phyloP scores from a whole-genome alignment of 2,329 filamentous ascomycete species.

The Ascocoryne sarcoides region DNA sequence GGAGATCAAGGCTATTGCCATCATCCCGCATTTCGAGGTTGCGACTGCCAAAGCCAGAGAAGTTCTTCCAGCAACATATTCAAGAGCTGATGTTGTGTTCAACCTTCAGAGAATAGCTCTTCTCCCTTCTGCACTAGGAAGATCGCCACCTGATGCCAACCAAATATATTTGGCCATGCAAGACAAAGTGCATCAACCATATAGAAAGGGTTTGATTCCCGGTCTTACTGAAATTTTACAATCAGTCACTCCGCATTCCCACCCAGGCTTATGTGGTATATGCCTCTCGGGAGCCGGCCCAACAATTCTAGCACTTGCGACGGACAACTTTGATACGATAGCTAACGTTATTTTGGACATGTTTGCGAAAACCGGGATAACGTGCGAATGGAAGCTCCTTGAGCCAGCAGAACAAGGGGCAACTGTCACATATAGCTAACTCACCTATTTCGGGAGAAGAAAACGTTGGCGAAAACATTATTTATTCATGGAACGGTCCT shows the following conservation, averaged over 20 bases:
- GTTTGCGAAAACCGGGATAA: conserved; percentile 65
- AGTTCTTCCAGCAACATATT: conserved; percentile 74
- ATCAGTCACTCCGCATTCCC: conserved; percentile 79
- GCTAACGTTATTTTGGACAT: conserved; percentile 67
- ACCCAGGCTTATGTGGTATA: conserved; percentile 84
- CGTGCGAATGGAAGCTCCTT: conserved; percentile 78
- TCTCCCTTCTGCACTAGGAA: conserved; percentile 79
- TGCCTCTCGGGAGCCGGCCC: conserved; percentile 92
- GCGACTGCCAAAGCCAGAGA: conserved; percentile 85
- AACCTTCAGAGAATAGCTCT: conserved; percentile 92
- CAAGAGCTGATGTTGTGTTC: conserved; percentile 75
- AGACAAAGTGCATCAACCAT: conserved; percentile 95
- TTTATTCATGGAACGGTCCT: too few relatives aligned
- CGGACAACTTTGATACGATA: conserved; percentile 80
- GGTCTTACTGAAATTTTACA: conserved; percentile 84
- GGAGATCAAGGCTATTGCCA: conserved; percentile 93
- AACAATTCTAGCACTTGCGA: conserved; percentile 88
- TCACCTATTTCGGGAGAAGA: too few relatives aligned
- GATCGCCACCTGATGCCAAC: conserved; percentile 82
- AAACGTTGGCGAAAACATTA: too few relatives aligned
- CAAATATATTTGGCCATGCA: conserved; percentile 98
- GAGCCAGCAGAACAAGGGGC: conserved; percentile 69
- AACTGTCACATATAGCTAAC: conserved; percentile 25
- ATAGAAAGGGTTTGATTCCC: conserved; percentile 84
- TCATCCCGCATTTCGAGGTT: conserved; percentile 93